Percentiles rank a stretch among this genome's conserved stretches.
Conservation (phyloP, 2,329 filamentous ascomycete genomes). For the Parascedosporium putredinis region DNA sequence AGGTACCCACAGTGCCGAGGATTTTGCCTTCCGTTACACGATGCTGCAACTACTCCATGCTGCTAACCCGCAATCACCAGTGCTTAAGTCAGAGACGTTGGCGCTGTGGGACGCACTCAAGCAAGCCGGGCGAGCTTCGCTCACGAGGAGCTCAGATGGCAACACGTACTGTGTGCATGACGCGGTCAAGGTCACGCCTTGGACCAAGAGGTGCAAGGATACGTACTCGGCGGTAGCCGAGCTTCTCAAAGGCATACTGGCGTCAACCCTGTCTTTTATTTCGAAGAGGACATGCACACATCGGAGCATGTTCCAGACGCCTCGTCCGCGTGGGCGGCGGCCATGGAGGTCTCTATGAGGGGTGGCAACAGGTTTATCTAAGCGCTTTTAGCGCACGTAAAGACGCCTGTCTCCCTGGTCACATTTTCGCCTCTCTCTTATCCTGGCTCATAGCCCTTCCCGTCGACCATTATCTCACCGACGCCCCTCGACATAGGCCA, state of each 20-base stretch:
- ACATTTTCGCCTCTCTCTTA: too few relatives aligned
- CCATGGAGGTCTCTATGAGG: conserved; percentile 19
- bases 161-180: conserved; percentile 33
- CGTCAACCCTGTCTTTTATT: conserved; percentile 28
- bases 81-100: conserved; percentile 24
- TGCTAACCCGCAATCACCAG: conserved; percentile 22
- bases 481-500: too few relatives aligned
- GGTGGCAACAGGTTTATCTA: conserved; percentile 22
- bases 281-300: conserved; percentile 33
- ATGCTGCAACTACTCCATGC: conserved; percentile 29
- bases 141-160: conserved; percentile 25
- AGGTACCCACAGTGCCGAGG: conserved; percentile 23
- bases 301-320: conserved; percentile 15
- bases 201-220: conserved; percentile 30
- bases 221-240: conserved; percentile 27
- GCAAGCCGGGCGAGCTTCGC: conserved; percentile 23
- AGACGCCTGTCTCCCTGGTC: too few relatives aligned
- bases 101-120: conserved; percentile 28
- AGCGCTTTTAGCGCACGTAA: too few relatives aligned
- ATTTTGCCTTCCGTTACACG: conserved; percentile 28
- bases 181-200: conserved; percentile 31
- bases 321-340: conserved; percentile 10
- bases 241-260: conserved; percentile 27
- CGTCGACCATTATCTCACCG: too few relatives aligned
- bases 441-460: too few relatives aligned